Conservation (phyloP, 2,329 filamentous ascomycete genomes). For the Myriosclerotinia duriaeana region DNA sequence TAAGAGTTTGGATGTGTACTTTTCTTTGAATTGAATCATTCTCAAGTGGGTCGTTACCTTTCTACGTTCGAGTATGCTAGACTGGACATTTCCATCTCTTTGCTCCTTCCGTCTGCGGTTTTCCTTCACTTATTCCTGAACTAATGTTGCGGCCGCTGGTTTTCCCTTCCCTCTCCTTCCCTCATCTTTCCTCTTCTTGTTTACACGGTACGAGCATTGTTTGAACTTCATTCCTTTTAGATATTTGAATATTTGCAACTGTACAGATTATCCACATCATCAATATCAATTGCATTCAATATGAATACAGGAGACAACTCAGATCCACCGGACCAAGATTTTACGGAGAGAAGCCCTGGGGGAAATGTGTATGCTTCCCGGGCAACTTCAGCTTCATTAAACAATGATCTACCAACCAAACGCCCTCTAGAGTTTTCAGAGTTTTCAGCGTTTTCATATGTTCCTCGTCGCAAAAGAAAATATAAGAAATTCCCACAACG, state of each 20-base stretch:
- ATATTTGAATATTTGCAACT: neutral
- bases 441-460: too few relatives aligned
- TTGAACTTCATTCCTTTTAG: neutral
- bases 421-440: too few relatives aligned
- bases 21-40: neutral
- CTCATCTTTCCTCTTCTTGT: too few relatives aligned
- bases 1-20: neutral
- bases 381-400: neutral
- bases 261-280: neutral
- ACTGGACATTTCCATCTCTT: neutral
- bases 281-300: neutral
- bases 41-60: neutral
- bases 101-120: neutral
- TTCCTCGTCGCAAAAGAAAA: too few relatives aligned
- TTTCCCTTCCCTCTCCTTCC: too few relatives aligned
- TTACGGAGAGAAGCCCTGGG: too few relatives aligned
- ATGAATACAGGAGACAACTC: neutral
- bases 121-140: neutral
- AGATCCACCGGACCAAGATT: neutral
- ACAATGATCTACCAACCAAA: neutral
- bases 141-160: neutral
- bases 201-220: neutral
- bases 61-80: too few relatives aligned
- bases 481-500: too few relatives aligned
- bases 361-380: neutral